phyloP scores from a whole-genome alignment of 2,329 filamentous ascomycete genomes.

The Xylaria sp. region DNA sequence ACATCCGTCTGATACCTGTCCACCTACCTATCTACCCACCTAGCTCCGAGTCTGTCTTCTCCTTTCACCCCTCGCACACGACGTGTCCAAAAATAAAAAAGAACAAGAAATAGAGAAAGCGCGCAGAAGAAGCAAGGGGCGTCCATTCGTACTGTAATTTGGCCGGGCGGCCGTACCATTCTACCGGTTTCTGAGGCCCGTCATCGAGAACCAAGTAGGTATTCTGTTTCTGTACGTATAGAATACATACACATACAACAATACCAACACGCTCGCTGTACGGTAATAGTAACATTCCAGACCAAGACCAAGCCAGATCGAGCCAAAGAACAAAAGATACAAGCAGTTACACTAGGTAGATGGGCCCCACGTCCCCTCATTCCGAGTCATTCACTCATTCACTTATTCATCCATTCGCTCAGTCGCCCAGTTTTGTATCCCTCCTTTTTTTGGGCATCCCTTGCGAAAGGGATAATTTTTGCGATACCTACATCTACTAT shows the following conservation, averaged over 20 bases:
- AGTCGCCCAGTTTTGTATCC: neutral
- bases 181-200: neutral
- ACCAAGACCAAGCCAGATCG: slow-evolving; percentile 7
- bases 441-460: slow-evolving; percentile 10
- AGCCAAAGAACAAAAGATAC: slow-evolving; percentile 14
- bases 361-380: slow-evolving; percentile 38
- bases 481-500: slow-evolving; percentile 10
- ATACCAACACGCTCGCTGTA: neutral
- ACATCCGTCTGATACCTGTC: neutral
- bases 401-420: neutral
- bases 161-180: neutral
- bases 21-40: too few species aligned
- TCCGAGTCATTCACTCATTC: slow-evolving; percentile 18
- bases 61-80: slow-evolving; percentile 11
- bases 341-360: slow-evolving; percentile 9
- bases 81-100: slow-evolving; percentile 13
- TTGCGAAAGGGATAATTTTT: slow-evolving; percentile 2
- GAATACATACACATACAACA: too few species aligned
- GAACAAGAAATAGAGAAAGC: neutral
- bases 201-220: neutral
- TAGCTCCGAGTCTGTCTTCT: neutral
- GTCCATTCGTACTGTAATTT: neutral
- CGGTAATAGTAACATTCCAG: slow-evolving; percentile 7
- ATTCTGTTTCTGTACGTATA: neutral
- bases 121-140: neutral